A percentile compares a stretch with the other conserved stretches of the same genome.
Conservation (phyloP, 2,329 filamentous ascomycete species). For the Diaporthe citri region DNA sequence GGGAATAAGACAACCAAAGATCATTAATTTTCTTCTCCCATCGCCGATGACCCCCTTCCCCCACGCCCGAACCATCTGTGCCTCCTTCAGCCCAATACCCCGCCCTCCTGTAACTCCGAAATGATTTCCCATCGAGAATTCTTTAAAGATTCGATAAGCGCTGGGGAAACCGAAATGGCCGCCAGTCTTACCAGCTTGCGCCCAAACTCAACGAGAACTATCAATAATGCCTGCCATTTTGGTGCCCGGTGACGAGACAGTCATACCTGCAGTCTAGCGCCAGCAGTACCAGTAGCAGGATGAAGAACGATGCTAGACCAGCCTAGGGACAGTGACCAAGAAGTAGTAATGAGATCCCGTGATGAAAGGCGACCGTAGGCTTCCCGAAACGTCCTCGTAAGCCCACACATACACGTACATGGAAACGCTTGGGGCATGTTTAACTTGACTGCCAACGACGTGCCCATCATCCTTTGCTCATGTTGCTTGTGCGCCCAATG, state of each 20-base stretch:
- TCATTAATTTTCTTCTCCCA: conserved; percentile 6
- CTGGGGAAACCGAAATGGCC: background rate
- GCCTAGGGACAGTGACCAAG: background rate
- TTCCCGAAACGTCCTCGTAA: background rate
- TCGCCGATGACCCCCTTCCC: background rate
- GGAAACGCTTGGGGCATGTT: background rate
- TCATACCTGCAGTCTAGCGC: background rate
- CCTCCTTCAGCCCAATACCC: background rate
- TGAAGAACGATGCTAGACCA: background rate
- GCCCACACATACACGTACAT: background rate
- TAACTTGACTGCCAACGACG: background rate
- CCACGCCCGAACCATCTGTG: background rate
- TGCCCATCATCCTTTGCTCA: background rate
- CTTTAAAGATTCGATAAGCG: background rate
- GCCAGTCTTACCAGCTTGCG: background rate
- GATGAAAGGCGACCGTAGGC: too few species aligned
- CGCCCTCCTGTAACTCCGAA: conserved; percentile 6
- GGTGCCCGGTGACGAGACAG: background rate
- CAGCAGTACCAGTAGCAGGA: background rate
- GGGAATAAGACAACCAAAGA: background rate
- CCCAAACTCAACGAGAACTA: background rate
- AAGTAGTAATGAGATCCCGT: background rate
- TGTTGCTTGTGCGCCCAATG: background rate
- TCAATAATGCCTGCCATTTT: background rate
- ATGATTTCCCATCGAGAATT: background rate